Conservation (phyloP, 768 basidiomycete species). For the Amanita jacksonii region DNA sequence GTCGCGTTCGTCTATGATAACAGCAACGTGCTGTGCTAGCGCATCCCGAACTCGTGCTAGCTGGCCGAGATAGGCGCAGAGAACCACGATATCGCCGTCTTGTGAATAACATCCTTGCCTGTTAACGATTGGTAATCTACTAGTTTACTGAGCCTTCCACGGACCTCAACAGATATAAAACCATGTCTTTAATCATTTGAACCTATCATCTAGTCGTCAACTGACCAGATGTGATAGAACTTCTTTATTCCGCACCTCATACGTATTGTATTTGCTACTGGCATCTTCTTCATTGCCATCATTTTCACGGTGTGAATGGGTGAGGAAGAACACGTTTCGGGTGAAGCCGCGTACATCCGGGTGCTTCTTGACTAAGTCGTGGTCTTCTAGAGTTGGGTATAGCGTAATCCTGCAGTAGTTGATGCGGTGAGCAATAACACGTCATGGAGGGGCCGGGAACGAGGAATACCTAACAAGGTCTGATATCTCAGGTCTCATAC, state of each 20-base stretch:
- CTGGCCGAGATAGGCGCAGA: constrained; percentile 40
- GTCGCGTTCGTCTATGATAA: constrained; percentile 64
- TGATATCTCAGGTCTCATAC: constrained; percentile 69
- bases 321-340: constrained; percentile 60
- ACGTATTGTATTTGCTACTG: constrained; percentile 54
- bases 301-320: constrained; percentile 53
- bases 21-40: constrained; percentile 37
- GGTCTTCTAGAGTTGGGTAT: constrained; percentile 52
- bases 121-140: background rate
- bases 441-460: background rate
- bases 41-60: constrained; percentile 31
- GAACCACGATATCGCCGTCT: constrained; percentile 38
- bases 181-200: constrained; percentile 34
- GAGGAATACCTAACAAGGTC: constrained; percentile 43
- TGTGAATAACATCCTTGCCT: constrained; percentile 36
- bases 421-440: background rate
- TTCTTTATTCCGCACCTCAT: constrained; percentile 40
- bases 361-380: constrained; percentile 40
- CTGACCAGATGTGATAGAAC: background rate
- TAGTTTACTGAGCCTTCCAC: background rate
- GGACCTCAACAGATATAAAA: constrained; percentile 32
- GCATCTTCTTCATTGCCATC: constrained; percentile 50
- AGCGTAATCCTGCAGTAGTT: constrained; percentile 30
- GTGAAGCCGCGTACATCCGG: constrained; percentile 51
- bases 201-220: constrained; percentile 20